Percentiles rank a stretch among this genome's conserved stretches.
Conservation (phyloP, 805 yeast genomes). For the Candida dajiaensis region DNA sequence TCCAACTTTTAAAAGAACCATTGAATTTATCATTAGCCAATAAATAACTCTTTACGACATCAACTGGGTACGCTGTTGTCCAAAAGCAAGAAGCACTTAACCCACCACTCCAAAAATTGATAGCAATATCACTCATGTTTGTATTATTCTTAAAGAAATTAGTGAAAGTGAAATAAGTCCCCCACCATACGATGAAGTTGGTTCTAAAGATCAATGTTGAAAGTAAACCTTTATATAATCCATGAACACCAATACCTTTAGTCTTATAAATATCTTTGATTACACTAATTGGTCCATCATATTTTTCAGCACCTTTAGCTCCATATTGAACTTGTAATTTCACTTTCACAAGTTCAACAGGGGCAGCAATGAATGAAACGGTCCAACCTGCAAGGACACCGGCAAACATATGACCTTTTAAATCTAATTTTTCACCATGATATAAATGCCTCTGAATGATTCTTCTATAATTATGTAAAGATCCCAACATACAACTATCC, state of each 20-base stretch:
- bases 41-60: conserved; percentile 80
- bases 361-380: conserved; percentile 93
- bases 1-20: conserved; percentile 68
- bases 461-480: conserved; percentile 71
- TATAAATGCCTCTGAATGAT: conserved; percentile 60
- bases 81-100: conserved; percentile 81
- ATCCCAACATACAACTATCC: conserved; percentile 90
- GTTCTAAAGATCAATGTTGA: conserved; percentile 86
- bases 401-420: conserved; percentile 69
- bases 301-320: conserved; percentile 50
- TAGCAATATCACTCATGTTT: conserved; percentile 54
- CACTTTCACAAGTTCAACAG: conserved; percentile 85
- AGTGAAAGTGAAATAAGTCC: conserved; percentile 78
- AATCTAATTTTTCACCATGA: conserved; percentile 55
- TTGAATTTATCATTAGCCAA: conserved; percentile 72
- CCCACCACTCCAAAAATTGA: conserved; percentile 92
- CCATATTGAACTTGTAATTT: conserved; percentile 87
- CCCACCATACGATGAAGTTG: conserved; percentile 91
- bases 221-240: conserved; percentile 74
- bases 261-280: conserved; percentile 48
- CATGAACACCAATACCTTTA: conserved; percentile 52
- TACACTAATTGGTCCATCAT: conserved; percentile 79
- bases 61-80: conserved; percentile 85
- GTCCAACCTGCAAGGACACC: conserved; percentile 84
- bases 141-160: conserved; percentile 62